Percentiles rank a stretch among this genome's conserved stretches.
Evolutionary conservation across 352 stramenopile species (phyloP).

Genomic region (Pythium rishiriense): DNA sequence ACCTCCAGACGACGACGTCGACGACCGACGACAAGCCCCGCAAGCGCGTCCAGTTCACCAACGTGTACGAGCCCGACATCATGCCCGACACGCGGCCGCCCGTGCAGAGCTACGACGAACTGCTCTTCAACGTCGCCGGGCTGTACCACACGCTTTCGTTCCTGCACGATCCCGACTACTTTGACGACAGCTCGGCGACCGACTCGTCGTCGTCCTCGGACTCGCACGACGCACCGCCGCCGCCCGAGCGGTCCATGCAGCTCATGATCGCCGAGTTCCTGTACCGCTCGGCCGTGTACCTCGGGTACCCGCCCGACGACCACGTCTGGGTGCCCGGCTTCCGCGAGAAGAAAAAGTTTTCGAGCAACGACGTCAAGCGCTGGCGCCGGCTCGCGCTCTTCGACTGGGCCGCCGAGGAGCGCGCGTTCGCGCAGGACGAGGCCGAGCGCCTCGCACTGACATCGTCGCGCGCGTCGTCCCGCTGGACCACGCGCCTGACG

Average conservation of each 20-base stretch:
- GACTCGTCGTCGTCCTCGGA: slow-evolving; percentile 14
- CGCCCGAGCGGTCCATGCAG: slow-evolving; percentile 55
- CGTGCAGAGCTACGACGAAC: slow-evolving; percentile 28
- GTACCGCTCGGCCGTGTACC: slow-evolving; percentile 65
- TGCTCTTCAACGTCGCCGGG: slow-evolving; percentile 27
- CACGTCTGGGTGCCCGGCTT: slow-evolving; percentile 67
- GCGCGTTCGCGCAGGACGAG: slow-evolving; percentile 28
- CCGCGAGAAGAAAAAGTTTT: slow-evolving; percentile 67
- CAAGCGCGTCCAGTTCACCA: slow-evolving; percentile 23
- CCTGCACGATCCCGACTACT: slow-evolving; percentile 21
- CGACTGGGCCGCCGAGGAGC: slow-evolving; percentile 64
- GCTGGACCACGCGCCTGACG: neutral
- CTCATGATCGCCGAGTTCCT: slow-evolving; percentile 85
- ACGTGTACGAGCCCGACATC: slow-evolving; percentile 25
- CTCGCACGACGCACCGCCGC: slow-evolving; percentile 18
- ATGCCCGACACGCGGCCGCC: slow-evolving; percentile 15
- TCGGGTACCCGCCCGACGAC: slow-evolving; percentile 53
- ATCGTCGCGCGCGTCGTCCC: neutral
- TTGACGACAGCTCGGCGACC: slow-evolving; percentile 10
- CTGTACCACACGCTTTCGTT: slow-evolving; percentile 29
- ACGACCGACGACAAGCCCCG: neutral
- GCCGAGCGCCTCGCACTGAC: neutral
- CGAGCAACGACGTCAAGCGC: slow-evolving; percentile 73
- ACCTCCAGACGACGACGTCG: neutral
- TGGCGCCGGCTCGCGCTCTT: slow-evolving; percentile 72